Evolutionary conservation across 345 rosid species (phyloP).

Genomic region (Erysimum cheiranthoides): DNA sequence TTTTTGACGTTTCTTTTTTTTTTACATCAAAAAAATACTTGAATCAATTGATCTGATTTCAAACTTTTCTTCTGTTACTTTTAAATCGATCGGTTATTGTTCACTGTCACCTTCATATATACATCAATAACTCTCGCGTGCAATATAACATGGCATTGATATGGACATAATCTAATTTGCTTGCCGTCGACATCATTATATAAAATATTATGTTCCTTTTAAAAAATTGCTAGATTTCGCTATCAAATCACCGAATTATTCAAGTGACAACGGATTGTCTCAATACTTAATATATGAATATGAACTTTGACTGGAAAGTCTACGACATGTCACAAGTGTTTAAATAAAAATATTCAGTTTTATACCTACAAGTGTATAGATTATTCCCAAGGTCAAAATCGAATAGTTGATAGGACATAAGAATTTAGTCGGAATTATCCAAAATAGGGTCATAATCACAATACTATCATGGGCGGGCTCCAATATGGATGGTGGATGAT

Average conservation of each 20-base stretch:
- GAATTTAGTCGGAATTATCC: conserved; percentile 25
- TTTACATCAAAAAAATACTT: too few species aligned
- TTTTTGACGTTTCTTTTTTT: too few species aligned
- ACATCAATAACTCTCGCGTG: conserved; percentile 32
- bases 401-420: conserved; percentile 31
- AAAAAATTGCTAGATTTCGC: conserved; percentile 11
- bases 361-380: background rate
- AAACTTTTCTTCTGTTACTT: background rate
- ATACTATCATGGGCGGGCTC: conserved; percentile 26
- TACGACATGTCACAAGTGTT: conserved; percentile 28
- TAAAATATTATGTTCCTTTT: conserved; percentile 4
- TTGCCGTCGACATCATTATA: conserved; percentile 14
- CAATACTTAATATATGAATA: conserved; percentile 16
- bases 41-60: background rate
- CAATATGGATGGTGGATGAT: conserved; percentile 31
- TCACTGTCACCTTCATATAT: conserved; percentile 27
- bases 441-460: conserved; percentile 36
- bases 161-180: conserved; percentile 33
- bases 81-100: background rate
- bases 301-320: conserved; percentile 29
- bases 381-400: conserved; percentile 28
- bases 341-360: background rate
- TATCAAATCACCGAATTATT: conserved; percentile 34
- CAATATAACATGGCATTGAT: conserved; percentile 39
- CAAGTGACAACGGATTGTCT: conserved; percentile 23